Conservation (phyloP, 768 basidiomycete species). For the Boletus speciosus region DNA sequence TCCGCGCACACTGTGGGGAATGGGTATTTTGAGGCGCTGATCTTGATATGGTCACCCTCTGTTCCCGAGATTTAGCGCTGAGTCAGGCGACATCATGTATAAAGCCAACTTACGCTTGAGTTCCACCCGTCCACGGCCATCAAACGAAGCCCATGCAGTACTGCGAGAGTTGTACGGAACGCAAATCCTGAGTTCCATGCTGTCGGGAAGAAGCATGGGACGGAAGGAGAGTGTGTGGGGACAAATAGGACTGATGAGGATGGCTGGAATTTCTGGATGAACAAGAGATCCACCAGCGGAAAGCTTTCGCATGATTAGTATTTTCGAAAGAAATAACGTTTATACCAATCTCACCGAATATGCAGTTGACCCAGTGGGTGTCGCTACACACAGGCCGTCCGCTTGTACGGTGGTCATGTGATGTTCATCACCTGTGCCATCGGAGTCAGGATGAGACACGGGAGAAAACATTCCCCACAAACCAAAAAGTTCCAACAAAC, state of each 20-base stretch:
- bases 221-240: constrained; percentile 98
- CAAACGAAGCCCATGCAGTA: constrained; percentile 98
- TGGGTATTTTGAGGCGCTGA: constrained; percentile 94
- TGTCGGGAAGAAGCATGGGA: constrained; percentile 97
- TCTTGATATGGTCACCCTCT: constrained; percentile 99
- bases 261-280: constrained; percentile 95
- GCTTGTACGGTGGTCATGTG: constrained; percentile 99
- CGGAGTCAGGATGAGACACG: constrained; percentile 1
- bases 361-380: constrained; percentile 97
- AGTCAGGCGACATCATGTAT: neutral
- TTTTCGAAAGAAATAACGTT: neutral
- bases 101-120: constrained; percentile 70
- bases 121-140: constrained; percentile 94
- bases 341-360: constrained; percentile 68
- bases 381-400: constrained; percentile 90
- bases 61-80: constrained; percentile 13
- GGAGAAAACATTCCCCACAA: constrained; percentile 27
- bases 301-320: constrained; percentile 41
- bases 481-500: constrained; percentile 95
- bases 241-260: constrained; percentile 96
- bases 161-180: constrained; percentile 99
- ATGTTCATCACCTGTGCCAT: constrained; percentile 85
- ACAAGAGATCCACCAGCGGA: constrained; percentile 98
- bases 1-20: constrained; percentile 99
- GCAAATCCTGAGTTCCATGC: constrained; percentile 96